Base-by-base conservation (phyloP, 2,329 filamentous ascomycete genomes). In the Scopulariopsis brevicaulis region DNA sequence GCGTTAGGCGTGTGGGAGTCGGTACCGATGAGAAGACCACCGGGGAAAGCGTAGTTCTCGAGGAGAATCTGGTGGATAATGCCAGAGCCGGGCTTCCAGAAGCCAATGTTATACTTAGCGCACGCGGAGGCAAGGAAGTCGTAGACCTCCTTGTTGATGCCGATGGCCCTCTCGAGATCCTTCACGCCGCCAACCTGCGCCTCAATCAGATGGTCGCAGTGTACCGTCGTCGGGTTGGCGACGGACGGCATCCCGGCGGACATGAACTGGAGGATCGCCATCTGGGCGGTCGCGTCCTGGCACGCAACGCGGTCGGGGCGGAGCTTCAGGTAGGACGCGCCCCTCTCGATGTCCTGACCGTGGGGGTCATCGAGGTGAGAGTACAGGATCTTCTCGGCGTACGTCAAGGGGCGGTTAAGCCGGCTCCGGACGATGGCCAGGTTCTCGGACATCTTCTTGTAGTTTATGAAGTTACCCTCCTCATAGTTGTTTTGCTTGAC, bases 211-310 rank as follows among this genome's bases (percentile, higher is more conserved):
- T 99, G 94, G 76, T 99, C 94, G 73, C 94, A 97, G 84, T 99
- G 94, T 63, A 99, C 93, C 55, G 93, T 97, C 67, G 87, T 85
- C 56, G 94, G 94, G 68, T 95, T 97, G 63, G 92, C 92, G 62
- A 97, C 94, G 25, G 87, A 86, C 64, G 90, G 89, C 90, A 99
- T 93, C 73, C 93, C 93, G 61, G 94, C 93, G 58, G 90, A 96
- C 92, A 99, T 99, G 84, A 99, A 99, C 80, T 99, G 94, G 60
- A 99, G 83, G 66, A 99, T 96, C 64, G 94, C 94, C 94, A 99
- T 99, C 83, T 99, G 94, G 63, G 94, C 94, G 61, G 94, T 97
- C 71, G 94, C 94, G 83, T 99, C 94, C 81, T 99, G 94, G 82
- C 94, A 97, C 74, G 94, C 94, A 69, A 99, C 94, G 75, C 94